Conservation (phyloP, 805 yeast species). For the Myxozyma neotropica region DNA sequence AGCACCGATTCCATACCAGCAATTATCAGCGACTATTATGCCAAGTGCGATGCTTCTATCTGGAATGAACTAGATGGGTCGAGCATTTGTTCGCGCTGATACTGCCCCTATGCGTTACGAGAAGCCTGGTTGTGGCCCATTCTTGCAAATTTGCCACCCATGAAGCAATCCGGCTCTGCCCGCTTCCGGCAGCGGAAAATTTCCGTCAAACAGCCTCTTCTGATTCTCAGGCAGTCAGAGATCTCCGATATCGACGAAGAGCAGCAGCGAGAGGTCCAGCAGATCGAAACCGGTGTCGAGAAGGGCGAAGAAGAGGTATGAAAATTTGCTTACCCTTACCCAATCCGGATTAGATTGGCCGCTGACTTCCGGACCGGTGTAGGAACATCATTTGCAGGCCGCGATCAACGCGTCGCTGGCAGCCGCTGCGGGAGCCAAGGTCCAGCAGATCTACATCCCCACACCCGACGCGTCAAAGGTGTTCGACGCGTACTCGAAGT, state of each 20-base stretch:
- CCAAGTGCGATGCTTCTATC: background rate
- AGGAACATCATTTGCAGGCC: constrained; percentile 88
- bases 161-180: constrained; percentile 33
- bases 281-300: constrained; percentile 96
- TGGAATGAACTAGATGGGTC: background rate
- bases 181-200: constrained; percentile 89
- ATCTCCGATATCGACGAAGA: constrained; percentile 75
- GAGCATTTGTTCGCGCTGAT: background rate
- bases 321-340: constrained; percentile 12
- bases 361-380: too few relatives aligned
- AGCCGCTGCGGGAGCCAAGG: constrained; percentile 53
- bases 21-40: background rate
- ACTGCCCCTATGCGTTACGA: constrained; percentile 1
- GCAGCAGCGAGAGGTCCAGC: constrained; percentile 81
- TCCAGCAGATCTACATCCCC: constrained; percentile 76
- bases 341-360: background rate
- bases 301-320: constrained; percentile 83
- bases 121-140: constrained; percentile 1
- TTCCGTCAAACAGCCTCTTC: constrained; percentile 84
- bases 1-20: too few relatives aligned
- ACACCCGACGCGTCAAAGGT: constrained; percentile 78
- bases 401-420: constrained; percentile 81
- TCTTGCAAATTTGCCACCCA: constrained; percentile 12
- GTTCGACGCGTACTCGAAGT: constrained; percentile 62
- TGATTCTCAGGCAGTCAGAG: constrained; percentile 74